Evolutionary conservation across 2,329 filamentous ascomycete species (phyloP), one percentile per base, ranked within the genome.

Genomic region (Hypoxylon sp.): DNA sequence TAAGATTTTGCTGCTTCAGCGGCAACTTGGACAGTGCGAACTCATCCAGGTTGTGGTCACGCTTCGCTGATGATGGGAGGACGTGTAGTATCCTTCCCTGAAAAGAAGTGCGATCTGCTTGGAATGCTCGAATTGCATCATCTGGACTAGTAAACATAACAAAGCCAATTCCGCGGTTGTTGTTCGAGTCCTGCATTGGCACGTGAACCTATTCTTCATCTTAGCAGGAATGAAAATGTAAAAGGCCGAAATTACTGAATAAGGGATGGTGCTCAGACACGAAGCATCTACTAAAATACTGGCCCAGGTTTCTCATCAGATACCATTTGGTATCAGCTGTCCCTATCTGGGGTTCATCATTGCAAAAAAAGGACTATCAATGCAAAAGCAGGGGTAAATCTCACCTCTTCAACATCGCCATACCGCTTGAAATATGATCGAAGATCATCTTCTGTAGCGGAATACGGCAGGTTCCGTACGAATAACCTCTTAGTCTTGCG

Each of bases 281-380:
- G 90, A 94, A 92, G 93, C 93, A 97, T 98, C 95, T 99, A 99
- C 96, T 98, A 99, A 97, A 97, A 97, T 96, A 92, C 88, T 93
- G 91, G 94, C 91, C 91, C 91, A 90, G 89, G 84, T 82, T 87
- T 94, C 86, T 89, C 92, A 94, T 97, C 94, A 98, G 85, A 86
- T 94, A 92, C 93, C 57, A 83, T 78, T 81, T 80, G 86, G 92
- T 92, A 95, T 98, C 92, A 94, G 95, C 90, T 98, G 96, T 98
- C 96, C 96, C 96, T 98, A 98, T 98, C 96, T 92, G 92, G 88
- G 89, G 84, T 93, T 98, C 95, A 98, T 98, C 96, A 95, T 88
- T 81, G 83, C 84, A 86, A 72, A 71, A 71, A 76, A 73, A 65
- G 65, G 53, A 53, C 52, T 52, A 57, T 46, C 48, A 72, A 67